phyloP scores from a whole-genome alignment of 177 flowering plant genomes.

The Telopea speciosissima region DNA sequence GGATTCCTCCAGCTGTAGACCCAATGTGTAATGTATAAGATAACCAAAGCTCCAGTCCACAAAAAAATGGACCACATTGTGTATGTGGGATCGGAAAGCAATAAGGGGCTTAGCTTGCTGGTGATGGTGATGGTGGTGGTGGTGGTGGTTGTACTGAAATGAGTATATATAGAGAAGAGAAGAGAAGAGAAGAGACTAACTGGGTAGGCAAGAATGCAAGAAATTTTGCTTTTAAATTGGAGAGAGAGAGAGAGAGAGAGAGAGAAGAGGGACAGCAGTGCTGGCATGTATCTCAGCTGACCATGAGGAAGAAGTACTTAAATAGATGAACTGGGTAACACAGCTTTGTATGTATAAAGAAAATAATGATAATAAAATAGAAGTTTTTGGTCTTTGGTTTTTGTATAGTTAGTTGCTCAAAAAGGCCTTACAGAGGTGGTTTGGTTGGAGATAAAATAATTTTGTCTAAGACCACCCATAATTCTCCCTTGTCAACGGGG shows the following conservation, averaged over 20 bases:
- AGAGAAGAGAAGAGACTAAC: conserved; percentile 13
- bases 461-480: neutral
- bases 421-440: neutral
- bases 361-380: no score
- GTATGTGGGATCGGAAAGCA: no score
- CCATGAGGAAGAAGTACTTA: conserved; percentile 33
- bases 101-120: no score
- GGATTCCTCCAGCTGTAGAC: conserved; percentile 83
- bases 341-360: no score
- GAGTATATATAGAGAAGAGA: conserved; percentile 8
- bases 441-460: neutral
- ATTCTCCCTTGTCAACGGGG: neutral
- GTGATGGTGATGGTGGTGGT: conserved; percentile 7
- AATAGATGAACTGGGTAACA: conserved; percentile 34
- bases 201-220: conserved; percentile 4
- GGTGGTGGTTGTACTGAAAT: conserved; percentile 7
- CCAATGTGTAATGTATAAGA: conserved; percentile 52
- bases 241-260: conserved; percentile 20
- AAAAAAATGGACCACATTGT: conserved; percentile 25
- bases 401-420: neutral
- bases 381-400: no score
- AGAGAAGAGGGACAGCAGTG: conserved; percentile 26
- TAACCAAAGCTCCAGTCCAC: conserved; percentile 33
- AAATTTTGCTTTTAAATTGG: neutral
- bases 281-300: conserved; percentile 44